Evolutionary conservation across 2,329 filamentous ascomycete species (phyloP).

Genomic region (Microdochium trichocladiopsis): DNA sequence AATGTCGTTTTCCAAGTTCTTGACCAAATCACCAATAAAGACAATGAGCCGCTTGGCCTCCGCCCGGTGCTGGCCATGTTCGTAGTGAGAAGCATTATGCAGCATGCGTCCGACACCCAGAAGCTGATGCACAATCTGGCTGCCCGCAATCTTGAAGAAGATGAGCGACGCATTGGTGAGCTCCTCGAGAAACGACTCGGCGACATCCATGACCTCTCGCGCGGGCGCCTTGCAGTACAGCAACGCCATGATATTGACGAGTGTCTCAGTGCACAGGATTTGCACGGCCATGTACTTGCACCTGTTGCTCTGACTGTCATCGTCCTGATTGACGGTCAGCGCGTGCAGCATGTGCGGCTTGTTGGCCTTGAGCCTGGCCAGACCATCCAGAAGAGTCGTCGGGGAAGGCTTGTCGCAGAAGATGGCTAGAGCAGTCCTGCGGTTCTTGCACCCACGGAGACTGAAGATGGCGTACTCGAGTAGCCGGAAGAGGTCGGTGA

Average conservation of each 20-base stretch:
- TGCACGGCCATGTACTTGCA: neutral
- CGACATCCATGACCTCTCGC: neutral
- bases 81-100: neutral
- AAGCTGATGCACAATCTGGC: neutral
- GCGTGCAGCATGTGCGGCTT: neutral
- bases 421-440: neutral
- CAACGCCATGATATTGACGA: neutral
- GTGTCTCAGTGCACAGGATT: neutral
- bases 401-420: neutral
- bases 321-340: neutral
- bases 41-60: neutral
- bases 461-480: conserved; percentile 1
- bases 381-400: neutral
- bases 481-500: neutral
- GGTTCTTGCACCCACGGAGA: conserved; percentile 5
- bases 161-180: neutral
- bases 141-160: neutral
- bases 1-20: neutral
- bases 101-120: neutral
- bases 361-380: neutral
- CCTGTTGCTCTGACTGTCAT: neutral
- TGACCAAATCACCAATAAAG: neutral
- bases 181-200: neutral
- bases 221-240: neutral
- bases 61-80: neutral